phyloP scores from a whole-genome alignment of 1,284 basidiomycete genomes.

The Puccinia triticina region DNA sequence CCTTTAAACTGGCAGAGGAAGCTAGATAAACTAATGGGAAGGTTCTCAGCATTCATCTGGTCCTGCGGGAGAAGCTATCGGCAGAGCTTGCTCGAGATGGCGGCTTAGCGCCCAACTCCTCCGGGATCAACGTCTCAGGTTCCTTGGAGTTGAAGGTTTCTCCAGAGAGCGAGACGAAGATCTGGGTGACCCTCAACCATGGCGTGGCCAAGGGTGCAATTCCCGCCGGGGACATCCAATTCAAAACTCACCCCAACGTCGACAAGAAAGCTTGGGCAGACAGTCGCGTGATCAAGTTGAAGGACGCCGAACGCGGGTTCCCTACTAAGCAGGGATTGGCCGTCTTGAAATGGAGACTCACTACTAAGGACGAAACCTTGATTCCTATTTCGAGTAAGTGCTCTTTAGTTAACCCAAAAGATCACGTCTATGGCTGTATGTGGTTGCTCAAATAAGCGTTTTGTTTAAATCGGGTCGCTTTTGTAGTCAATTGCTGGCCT shows the following conservation, averaged over 20 bases:
- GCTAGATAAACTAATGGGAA: conserved; percentile 17
- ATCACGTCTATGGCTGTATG: background rate
- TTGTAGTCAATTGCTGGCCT: conserved; percentile 92
- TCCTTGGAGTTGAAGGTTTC: conserved; percentile 88
- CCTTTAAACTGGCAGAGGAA: background rate
- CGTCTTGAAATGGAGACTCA: conserved; percentile 89
- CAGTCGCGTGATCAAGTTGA: conserved; percentile 74
- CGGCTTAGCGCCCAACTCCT: conserved; percentile 73
- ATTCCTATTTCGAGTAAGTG: conserved; percentile 84
- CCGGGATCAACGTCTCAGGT: conserved; percentile 74
- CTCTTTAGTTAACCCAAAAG: conserved; percentile 13
- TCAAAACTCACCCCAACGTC: conserved; percentile 95
- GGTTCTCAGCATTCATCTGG: conserved; percentile 74
- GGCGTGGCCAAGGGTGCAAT: conserved; percentile 66
- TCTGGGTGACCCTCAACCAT: conserved; percentile 72
- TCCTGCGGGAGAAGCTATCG: conserved; percentile 80
- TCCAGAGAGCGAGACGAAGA: conserved; percentile 74
- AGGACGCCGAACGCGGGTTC: conserved; percentile 80
- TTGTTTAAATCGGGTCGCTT: background rate
- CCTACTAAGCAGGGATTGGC: conserved; percentile 82
- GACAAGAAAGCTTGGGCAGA: conserved; percentile 76
- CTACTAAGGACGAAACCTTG: conserved; percentile 85
- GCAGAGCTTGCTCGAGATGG: conserved; percentile 84
- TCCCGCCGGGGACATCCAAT: conserved; percentile 74
- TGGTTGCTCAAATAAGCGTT: background rate